Evolutionary conservation across 495 filamentous ascomycete genomes (phyloP).

Genomic region (Tuber umbilicatum): DNA sequence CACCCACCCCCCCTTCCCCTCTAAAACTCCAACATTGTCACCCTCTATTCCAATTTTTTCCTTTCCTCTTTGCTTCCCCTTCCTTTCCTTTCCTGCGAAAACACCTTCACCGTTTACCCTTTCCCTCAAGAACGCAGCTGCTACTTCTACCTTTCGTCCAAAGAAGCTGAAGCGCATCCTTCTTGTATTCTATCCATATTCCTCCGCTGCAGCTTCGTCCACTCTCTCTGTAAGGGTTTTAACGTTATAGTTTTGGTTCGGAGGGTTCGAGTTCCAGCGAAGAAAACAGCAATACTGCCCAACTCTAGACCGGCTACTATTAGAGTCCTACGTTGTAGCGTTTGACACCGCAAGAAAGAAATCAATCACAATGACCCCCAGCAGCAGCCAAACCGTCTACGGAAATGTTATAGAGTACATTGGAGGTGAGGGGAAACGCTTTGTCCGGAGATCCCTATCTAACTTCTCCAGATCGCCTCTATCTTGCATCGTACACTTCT

Average conservation of each 20-base stretch:
- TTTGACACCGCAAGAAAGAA: conserved; percentile 10
- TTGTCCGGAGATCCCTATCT: background rate
- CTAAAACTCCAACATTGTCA: conserved; percentile 10
- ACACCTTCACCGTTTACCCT: background rate
- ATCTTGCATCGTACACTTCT: conserved; percentile 84
- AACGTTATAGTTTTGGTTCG: background rate
- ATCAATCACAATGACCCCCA: conserved; percentile 37
- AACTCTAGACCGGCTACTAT: conserved; percentile 16
- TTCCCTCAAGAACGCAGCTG: background rate
- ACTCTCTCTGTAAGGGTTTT: conserved; percentile 26
- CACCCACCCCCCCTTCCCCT: conserved; percentile 5
- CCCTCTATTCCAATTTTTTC: background rate
- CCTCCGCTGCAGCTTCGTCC: background rate
- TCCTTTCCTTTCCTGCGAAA: conserved; percentile 1
- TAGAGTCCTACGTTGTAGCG: conserved; percentile 17
- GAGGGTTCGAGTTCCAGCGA: background rate
- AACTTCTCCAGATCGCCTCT: conserved; percentile 64
- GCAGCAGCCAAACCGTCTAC: conserved; percentile 41
- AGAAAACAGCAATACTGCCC: background rate
- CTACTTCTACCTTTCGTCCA: background rate
- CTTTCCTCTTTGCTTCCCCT: background rate
- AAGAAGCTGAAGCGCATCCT: background rate
- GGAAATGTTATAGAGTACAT: conserved; percentile 75
- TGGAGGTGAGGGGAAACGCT: conserved; percentile 50
- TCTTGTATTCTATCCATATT: background rate